Evolutionary conservation across 2,329 filamentous ascomycete species (phyloP), one percentile per base, ranked within the genome.

Genomic region (Hypomyces perniciosus): DNA sequence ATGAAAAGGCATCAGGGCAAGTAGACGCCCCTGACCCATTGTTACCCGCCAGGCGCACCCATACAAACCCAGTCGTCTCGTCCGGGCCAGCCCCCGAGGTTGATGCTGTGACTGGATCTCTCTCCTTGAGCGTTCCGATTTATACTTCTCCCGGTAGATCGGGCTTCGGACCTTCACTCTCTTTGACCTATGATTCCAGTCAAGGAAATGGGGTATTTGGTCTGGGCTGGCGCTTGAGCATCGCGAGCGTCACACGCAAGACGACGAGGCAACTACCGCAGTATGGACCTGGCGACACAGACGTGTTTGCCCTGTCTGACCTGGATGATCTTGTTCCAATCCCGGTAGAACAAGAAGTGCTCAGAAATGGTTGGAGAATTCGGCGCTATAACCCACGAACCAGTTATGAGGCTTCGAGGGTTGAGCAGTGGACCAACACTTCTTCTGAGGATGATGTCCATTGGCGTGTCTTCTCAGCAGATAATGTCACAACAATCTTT

Each of bases 281-380:
- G 5, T 66, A 66, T 46, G 45, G n/a, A 40, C 49, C 56, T 30
- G 58, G 57, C 1, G 64, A 67, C 53, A 46, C 53, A 8, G 38
- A 41, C 13, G 38, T 41, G 8, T 41, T 41, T 8, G 65, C 62
- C 46, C 31, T 64, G 20, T 45, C 54, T 8, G 57, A 53, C 3
- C 8, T 39, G 4, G 63, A 65, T 20, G 64, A 66, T 39, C 57
- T 66, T 6, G 62, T 66, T 7, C 60, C 61, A n/a, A n/a, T 37
- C 8, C 54, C 59, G 4, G 50, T 59, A 3, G 56, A 59, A 27
- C 35, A 35, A 5, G 50, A 34, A 5, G 54, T 20, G 20, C 20
- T 20, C 20, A 20, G 20, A 20, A 20, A 20, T 20, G 20, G 20
- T 20, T 20, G 20, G 20, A 20, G 20, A 20, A 20, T 20, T 20